Evolutionary conservation across 2,329 filamentous ascomycete genomes (phyloP).

Genomic region (Chrysoporthe austroafricana): DNA sequence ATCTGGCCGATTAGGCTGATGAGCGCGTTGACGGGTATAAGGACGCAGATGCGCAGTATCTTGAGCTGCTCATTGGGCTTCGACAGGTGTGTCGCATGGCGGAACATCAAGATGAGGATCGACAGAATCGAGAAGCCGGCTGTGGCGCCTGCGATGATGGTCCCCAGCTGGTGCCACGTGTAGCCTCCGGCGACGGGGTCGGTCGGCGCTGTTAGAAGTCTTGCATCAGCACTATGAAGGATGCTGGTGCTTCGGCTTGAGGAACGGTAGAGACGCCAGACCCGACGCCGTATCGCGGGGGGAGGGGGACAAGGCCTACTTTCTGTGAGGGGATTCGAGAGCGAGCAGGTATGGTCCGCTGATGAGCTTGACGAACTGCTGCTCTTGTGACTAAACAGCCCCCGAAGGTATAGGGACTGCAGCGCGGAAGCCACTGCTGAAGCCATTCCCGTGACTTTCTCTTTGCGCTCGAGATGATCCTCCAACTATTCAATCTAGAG

Average conservation of each 20-base stretch:
- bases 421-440: conserved; percentile 1
- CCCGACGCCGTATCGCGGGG: background rate
- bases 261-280: background rate
- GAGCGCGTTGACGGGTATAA: conserved; percentile 46
- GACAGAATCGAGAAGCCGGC: conserved; percentile 24
- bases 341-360: conserved; percentile 12
- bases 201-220: conserved; percentile 8
- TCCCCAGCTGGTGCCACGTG: conserved; percentile 25
- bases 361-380: conserved; percentile 17
- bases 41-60: conserved; percentile 46
- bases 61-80: conserved; percentile 46
- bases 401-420: conserved; percentile 8
- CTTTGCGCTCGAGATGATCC: background rate
- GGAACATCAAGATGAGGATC: conserved; percentile 21
- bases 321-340: conserved; percentile 16
- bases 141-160: conserved; percentile 19
- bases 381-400: conserved; percentile 9
- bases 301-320: conserved; percentile 5
- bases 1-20: conserved; percentile 44
- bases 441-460: background rate
- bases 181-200: conserved; percentile 10
- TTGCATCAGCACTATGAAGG: background rate
- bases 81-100: conserved; percentile 38
- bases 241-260: background rate
- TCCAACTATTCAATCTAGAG: background rate